Percentiles rank a stretch among this genome's conserved stretches.
These are phyloP conservation scores for Colletotrichum costaricense DNA, from an alignment of 2,329 filamentous ascomycete species.

Conservation along the genomic window DNA sequence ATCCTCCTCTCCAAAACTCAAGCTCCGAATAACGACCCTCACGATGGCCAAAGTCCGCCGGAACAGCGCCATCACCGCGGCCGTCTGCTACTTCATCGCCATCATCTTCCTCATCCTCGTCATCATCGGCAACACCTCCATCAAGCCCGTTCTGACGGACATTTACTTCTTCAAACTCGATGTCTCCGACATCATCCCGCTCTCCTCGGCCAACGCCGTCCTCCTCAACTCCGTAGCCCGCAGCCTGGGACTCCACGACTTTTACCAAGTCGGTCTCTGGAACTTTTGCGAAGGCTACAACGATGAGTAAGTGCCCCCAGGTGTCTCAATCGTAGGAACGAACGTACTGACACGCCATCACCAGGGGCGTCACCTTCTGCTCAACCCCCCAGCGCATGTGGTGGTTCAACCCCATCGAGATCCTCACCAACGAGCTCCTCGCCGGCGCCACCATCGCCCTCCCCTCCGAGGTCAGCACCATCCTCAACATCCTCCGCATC, in stretches of 20 bases:
- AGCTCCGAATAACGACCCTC: not conserved
- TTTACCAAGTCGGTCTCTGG: slow-evolving; percentile 94
- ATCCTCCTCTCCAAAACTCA: not conserved
- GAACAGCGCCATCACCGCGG: slow-evolving; percentile 73
- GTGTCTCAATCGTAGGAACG: not conserved
- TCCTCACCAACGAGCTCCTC: slow-evolving; percentile 83
- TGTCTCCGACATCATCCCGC: slow-evolving; percentile 83
- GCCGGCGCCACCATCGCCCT: slow-evolving; percentile 85
- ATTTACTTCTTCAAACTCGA: slow-evolving; percentile 90
- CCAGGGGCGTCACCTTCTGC: slow-evolving; percentile 79
- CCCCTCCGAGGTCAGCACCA: slow-evolving; percentile 77
- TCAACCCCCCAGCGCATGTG: slow-evolving; percentile 77
- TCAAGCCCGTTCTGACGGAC: slow-evolving; percentile 69
- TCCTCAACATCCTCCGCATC: slow-evolving; percentile 78
- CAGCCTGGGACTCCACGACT: slow-evolving; percentile 89
- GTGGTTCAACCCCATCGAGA: slow-evolving; percentile 91
- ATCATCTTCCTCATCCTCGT: slow-evolving; percentile 84
- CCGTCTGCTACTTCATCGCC: slow-evolving; percentile 77
- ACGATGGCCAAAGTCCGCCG: slow-evolving; percentile 61
- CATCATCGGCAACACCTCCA: slow-evolving; percentile 79
- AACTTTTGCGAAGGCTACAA: slow-evolving; percentile 90
- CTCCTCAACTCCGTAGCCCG: slow-evolving; percentile 90
- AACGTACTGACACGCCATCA: slow-evolving; percentile 55
- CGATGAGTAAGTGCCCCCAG: slow-evolving; percentile 58
- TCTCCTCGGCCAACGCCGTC: slow-evolving; percentile 73